Percentiles rank a stretch among this genome's conserved stretches.
Conservation (phyloP, 2,329 filamentous ascomycete genomes). For the Paecilomyces sp. region DNA sequence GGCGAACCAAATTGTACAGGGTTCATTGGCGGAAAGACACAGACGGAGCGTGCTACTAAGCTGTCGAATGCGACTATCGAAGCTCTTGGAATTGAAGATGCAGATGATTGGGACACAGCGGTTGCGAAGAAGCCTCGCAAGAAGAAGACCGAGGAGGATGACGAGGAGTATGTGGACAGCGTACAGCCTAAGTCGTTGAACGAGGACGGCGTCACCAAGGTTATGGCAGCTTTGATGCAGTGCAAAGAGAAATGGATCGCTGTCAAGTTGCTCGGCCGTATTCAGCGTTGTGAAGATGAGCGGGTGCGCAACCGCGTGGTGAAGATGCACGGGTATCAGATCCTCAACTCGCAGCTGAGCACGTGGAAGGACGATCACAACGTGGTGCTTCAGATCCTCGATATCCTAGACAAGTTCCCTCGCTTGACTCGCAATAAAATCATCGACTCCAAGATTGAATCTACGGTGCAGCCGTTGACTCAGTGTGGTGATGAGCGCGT, state of each 20-base stretch:
- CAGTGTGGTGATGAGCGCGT: conserved; percentile 68
- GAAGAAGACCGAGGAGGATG: conserved; percentile 86
- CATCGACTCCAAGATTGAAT: conserved; percentile 88
- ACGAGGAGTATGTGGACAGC: conserved; percentile 92
- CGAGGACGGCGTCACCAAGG: conserved; percentile 79
- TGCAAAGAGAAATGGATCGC: conserved; percentile 99
- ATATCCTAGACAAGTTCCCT: conserved; percentile 82
- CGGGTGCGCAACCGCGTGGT: conserved; percentile 81
- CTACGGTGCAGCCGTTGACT: conserved; percentile 63
- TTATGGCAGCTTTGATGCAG: conserved; percentile 94
- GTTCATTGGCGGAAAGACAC: conserved; percentile 95
- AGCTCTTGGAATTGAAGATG: conserved; percentile 89
- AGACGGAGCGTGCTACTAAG: conserved; percentile 92
- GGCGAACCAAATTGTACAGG: conserved; percentile 90
- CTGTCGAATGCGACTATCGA: conserved; percentile 83
- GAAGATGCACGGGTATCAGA: conserved; percentile 95
- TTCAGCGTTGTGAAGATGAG: conserved; percentile 81
- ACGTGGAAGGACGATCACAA: conserved; percentile 87
- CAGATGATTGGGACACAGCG: conserved; percentile 83
- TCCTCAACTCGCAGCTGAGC: conserved; percentile 77
- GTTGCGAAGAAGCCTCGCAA: conserved; percentile 85
- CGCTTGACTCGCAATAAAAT: conserved; percentile 96
- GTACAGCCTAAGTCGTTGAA: conserved; percentile 71
- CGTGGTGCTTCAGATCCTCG: conserved; percentile 78
- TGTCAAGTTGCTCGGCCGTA: conserved; percentile 83